Evolutionary conservation across 2,329 filamentous ascomycete species (phyloP).

Genomic region (Nothophoma quercina): DNA sequence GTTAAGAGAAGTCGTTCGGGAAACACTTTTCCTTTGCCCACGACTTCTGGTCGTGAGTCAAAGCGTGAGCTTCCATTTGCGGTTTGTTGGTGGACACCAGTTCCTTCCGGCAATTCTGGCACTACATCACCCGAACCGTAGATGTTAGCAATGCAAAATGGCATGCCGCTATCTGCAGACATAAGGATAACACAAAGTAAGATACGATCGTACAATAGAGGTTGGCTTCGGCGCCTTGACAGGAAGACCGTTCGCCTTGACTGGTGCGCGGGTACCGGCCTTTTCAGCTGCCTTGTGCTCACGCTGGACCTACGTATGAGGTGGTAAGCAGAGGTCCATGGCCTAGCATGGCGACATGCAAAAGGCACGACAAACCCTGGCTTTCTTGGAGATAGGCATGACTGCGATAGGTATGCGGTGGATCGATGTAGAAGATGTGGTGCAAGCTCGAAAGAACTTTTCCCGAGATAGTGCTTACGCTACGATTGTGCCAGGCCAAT

Average conservation of each 20-base stretch:
- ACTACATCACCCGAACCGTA: conserved; percentile 42
- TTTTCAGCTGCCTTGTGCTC: conserved; percentile 64
- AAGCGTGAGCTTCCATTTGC: conserved; percentile 62
- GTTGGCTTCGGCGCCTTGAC: conserved; percentile 64
- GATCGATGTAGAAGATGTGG: neutral
- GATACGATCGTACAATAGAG: conserved; percentile 51
- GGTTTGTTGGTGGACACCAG: conserved; percentile 61
- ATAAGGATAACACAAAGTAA: neutral
- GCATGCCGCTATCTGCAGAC: neutral
- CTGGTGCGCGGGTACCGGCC: conserved; percentile 61
- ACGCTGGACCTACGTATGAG: conserved; percentile 54
- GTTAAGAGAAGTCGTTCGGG: conserved; percentile 55
- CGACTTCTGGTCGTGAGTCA: conserved; percentile 57
- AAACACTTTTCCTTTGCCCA: conserved; percentile 68
- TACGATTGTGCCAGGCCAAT: too few species aligned
- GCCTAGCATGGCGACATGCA: neutral
- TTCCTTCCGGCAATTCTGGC: conserved; percentile 61
- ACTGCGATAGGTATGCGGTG: conserved; percentile 13
- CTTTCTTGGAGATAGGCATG: conserved; percentile 61
- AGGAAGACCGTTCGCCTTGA: conserved; percentile 64
- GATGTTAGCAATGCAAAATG: conserved; percentile 10
- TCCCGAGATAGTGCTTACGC: too few species aligned
- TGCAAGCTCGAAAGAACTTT: too few species aligned
- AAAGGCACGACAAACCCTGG: conserved; percentile 41
- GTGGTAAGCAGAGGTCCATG: neutral